Conservation (phyloP, 169 alveolate species). For the Plasmodium coatneyi region DNA sequence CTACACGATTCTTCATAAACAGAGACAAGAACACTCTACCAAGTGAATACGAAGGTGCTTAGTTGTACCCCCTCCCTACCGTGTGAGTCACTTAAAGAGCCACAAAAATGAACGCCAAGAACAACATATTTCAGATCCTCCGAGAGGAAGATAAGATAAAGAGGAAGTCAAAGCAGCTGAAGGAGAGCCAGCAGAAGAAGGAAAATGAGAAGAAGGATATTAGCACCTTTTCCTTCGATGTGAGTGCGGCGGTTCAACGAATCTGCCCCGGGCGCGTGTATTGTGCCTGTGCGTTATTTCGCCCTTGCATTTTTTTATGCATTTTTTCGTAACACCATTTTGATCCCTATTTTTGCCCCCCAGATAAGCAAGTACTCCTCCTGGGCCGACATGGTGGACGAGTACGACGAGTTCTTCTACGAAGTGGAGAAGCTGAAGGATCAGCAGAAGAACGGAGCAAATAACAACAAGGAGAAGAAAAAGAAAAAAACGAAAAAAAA, state of each 20-base stretch:
- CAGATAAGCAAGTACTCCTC: conserved; percentile 56
- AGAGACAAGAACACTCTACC: background rate
- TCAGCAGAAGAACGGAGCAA: background rate
- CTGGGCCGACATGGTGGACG: conserved; percentile 59
- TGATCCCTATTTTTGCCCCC: background rate
- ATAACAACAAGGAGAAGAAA: background rate
- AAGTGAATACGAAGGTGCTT: background rate
- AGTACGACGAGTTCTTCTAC: conserved; percentile 57
- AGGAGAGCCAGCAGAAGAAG: conserved; percentile 42
- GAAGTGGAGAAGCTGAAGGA: conserved; percentile 42
- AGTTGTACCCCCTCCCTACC: background rate
- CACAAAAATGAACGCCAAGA: conserved; percentile 17
- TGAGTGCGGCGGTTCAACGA: background rate
- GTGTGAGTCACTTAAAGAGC: background rate
- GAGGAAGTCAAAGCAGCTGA: conserved; percentile 26
- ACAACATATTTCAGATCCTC: conserved; percentile 33
- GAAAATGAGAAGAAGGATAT: conserved; percentile 39
- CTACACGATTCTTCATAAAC: no score
- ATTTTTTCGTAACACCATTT: background rate
- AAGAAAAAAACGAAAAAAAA: conserved; percentile 34
- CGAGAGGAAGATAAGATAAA: conserved; percentile 63
- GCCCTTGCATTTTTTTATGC: no score
- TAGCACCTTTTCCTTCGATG: conserved; percentile 40
- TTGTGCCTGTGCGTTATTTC: background rate
- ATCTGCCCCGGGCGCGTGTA: background rate